These are phyloP conservation scores for Sarcodon aspratus DNA, from an alignment of 768 basidiomycete genomes.

Conservation along the genomic window DNA sequence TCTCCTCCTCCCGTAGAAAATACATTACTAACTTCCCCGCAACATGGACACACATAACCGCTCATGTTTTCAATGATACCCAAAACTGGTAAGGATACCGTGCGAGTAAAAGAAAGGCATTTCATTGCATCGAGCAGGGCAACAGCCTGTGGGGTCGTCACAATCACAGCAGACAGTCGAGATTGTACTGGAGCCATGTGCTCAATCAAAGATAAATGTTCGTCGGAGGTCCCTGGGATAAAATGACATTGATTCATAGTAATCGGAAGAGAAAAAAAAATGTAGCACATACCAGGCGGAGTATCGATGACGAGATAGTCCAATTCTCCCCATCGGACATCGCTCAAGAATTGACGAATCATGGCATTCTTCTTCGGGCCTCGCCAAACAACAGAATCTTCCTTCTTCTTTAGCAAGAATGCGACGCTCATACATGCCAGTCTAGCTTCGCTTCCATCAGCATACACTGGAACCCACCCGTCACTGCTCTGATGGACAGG, in stretches of 20 bases:
- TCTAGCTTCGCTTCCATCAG: constrained; percentile 64
- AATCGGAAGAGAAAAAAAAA: constrained; percentile 9
- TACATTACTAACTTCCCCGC: constrained; percentile 88
- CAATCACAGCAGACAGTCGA: constrained; percentile 75
- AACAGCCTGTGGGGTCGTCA: constrained; percentile 96
- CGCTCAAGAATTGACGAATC: constrained; percentile 90
- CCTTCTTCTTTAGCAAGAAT: constrained; percentile 81
- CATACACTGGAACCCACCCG: constrained; percentile 98
- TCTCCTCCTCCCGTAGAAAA: constrained; percentile 92
- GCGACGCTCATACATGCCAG: constrained; percentile 96
- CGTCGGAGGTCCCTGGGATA: constrained; percentile 89
- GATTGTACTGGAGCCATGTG: constrained; percentile 80
- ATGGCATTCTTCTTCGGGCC: constrained; percentile 98
- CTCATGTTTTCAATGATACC: constrained; percentile 98
- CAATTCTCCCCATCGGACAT: constrained; percentile 91
- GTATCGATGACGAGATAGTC: constrained; percentile 95
- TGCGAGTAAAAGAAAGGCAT: constrained; percentile 89
- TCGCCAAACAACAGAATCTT: constrained; percentile 94
- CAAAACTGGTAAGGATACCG: constrained; percentile 76
- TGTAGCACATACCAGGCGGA: constrained; percentile 63
- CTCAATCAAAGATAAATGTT: constrained; percentile 91
- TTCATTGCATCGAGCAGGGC: constrained; percentile 93
- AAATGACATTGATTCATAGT: background rate
- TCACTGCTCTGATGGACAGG: constrained; percentile 88
- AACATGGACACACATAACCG: constrained; percentile 96